Conservation (phyloP, 106 monocot genomes). For the Acanthochlamys bracteata region DNA sequence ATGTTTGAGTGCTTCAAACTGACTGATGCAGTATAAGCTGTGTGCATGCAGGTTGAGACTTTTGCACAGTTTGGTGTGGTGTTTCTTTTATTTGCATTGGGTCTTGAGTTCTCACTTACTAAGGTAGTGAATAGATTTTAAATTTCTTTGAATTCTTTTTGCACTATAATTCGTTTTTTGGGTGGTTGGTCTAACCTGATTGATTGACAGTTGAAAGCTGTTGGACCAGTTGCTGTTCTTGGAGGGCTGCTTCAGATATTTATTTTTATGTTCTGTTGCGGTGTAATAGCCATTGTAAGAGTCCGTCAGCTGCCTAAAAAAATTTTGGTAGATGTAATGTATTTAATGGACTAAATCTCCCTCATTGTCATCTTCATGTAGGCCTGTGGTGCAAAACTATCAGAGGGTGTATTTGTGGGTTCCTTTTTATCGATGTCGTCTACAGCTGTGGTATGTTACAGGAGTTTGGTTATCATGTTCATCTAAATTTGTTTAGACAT, state of each 20-base stretch:
- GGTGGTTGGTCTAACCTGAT: not conserved
- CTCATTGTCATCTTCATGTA: constrained; percentile 15
- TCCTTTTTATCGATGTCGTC: constrained; percentile 97
- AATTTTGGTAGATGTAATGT: not conserved
- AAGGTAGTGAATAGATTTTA: constrained; percentile 36
- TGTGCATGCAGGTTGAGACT: constrained; percentile 73
- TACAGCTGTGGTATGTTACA: constrained; percentile 71
- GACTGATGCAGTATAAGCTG: not conserved
- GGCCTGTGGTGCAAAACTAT: constrained; percentile 87
- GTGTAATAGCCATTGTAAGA: constrained; percentile 73
- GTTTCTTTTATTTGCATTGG: constrained; percentile 90
- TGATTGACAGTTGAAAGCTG: constrained; percentile 62
- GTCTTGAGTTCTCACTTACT: constrained; percentile 89
- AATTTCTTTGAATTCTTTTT: not conserved
- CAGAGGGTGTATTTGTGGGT: constrained; percentile 92
- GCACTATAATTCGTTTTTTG: not conserved
- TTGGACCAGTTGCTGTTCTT: constrained; percentile 88
- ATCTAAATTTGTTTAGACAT: not conserved
- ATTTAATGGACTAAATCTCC: not conserved
- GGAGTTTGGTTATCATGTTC: not conserved
- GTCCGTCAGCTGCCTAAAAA: not conserved
- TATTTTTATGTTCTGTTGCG: constrained; percentile 81
- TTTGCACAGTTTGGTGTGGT: constrained; percentile 95
- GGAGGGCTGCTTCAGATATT: constrained; percentile 95
- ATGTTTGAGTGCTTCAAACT: too few relatives aligned